Base-by-base conservation (phyloP, 208 protist species). In the Trypanosoma theileri region DNA sequence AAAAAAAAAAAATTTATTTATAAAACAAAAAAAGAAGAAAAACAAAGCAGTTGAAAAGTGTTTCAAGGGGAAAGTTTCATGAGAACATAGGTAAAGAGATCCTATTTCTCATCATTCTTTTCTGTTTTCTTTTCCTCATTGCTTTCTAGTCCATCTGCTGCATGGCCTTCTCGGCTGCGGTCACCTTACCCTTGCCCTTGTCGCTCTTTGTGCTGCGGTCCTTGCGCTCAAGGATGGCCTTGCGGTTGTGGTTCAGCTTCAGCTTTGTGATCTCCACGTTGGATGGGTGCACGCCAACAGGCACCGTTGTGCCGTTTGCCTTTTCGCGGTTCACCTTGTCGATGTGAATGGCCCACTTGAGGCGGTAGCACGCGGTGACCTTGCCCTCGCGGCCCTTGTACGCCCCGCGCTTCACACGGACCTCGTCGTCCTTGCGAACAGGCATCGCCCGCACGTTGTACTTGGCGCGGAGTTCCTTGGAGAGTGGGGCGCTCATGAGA, bases 191-290 rank as follows among this genome's bases (percentile, higher is more conserved):
- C 92, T 96, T 97, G 62, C 78, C 85, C 86, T 98, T 98, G 77
- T 93, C 89, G 57, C 72, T 80, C 81, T 89, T 94, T 59, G 80
- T 81, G 72, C 79, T 87, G 81, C 87, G 82, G 86, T 91, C 91
- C 88, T 97, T 92, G 84, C 96, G 85, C 62, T 96, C 97, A 50
- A 99, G 89, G 72, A 99, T 92, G 42, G 72, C 77, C 89, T 99
- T 98, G 81, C 99, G 96, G 92, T 99, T 88, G 79, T 98, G 96
- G 87, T 99, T 98, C 40, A 99, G 81, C 86, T 99, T 98, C 74
- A 99, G 93, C 89, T 99, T 99, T 75, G 96, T 99, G 87, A 99
- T 98, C 80, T 99, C 91, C 59, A 99, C 93, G 79, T 99, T 99
- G 76, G 98, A 99, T 58, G 99, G 87, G 82, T 99, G 75, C 84